phyloP scores from a whole-genome alignment of 768 basidiomycete species.

The Phylloporus rhodoxanthus region DNA sequence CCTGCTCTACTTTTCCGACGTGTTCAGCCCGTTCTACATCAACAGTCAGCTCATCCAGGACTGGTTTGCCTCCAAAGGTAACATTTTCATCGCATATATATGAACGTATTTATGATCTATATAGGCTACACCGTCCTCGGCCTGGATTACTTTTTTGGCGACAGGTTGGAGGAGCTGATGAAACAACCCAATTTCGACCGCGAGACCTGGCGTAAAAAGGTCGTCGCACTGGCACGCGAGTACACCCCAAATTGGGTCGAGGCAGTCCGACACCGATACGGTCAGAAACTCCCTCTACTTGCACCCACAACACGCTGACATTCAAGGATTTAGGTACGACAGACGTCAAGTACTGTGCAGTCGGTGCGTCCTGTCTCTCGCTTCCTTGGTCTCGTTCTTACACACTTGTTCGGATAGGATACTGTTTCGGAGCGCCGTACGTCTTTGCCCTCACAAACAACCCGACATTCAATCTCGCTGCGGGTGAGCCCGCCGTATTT shows the following conservation, averaged over 20 bases:
- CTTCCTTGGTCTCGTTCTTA: neutral
- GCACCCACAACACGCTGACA: neutral
- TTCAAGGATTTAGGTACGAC: slow-evolving; percentile 6
- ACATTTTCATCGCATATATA: neutral
- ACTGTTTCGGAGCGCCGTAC: slow-evolving; percentile 55
- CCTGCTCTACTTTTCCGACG: slow-evolving; percentile 53
- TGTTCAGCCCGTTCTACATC: slow-evolving; percentile 53
- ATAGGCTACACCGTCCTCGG: slow-evolving; percentile 55
- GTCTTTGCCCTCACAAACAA: slow-evolving; percentile 44
- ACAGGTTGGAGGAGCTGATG: slow-evolving; percentile 40
- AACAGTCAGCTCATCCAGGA: slow-evolving; percentile 60
- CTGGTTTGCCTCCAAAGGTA: slow-evolving; percentile 57
- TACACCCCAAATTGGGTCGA: slow-evolving; percentile 47
- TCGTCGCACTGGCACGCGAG: slow-evolving; percentile 33
- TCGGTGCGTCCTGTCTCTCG: slow-evolving; percentile 29
- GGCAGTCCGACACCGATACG: slow-evolving; percentile 44
- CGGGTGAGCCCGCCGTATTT: slow-evolving; percentile 31
- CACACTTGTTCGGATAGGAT: slow-evolving; percentile 33
- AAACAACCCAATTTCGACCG: slow-evolving; percentile 35
- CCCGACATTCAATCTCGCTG: slow-evolving; percentile 34
- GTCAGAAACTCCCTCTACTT: slow-evolving; percentile 20
- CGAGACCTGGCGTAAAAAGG: slow-evolving; percentile 38
- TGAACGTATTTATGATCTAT: neutral
- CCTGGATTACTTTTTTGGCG: slow-evolving; percentile 60
- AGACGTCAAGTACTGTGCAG: slow-evolving; percentile 39